These are phyloP conservation scores for Phytophthora aleatoria DNA, from an alignment of 352 stramenopile genomes.

Conservation along the genomic window DNA sequence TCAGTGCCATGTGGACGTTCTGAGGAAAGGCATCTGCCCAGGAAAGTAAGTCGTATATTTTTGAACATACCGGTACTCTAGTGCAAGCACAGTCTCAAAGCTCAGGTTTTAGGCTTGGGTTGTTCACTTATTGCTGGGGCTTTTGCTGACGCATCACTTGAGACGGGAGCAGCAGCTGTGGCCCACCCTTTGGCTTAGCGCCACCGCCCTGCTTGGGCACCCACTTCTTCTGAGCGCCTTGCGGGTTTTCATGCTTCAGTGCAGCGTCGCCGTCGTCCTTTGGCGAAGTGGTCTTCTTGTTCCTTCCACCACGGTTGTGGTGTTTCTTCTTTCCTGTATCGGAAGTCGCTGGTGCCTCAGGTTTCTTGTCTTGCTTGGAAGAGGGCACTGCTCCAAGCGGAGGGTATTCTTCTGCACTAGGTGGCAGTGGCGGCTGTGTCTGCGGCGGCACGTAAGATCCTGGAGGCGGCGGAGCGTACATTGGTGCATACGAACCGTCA, in stretches of 20 bases:
- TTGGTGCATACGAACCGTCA: slow-evolving; percentile 39
- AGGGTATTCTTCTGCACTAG: slow-evolving; percentile 38
- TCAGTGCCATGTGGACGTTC: slow-evolving; percentile 16
- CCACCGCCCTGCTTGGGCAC: slow-evolving; percentile 35
- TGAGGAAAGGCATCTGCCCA: slow-evolving; percentile 24
- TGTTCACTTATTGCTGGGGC: slow-evolving; percentile 32
- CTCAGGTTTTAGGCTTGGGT: slow-evolving; percentile 6
- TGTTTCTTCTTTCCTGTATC: slow-evolving; percentile 27
- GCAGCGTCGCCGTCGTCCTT: slow-evolving; percentile 8
- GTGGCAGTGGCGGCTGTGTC: slow-evolving; percentile 20
- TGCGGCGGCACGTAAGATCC: slow-evolving; percentile 14
- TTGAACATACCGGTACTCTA: slow-evolving; percentile 32
- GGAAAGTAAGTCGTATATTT: slow-evolving; percentile 26
- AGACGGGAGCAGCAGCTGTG: slow-evolving; percentile 49
- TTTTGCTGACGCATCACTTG: slow-evolving; percentile 59
- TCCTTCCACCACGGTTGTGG: slow-evolving; percentile 14
- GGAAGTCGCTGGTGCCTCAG: not conserved
- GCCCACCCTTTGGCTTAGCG: slow-evolving; percentile 22
- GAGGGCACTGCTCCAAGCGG: slow-evolving; percentile 22
- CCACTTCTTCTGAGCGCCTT: slow-evolving; percentile 35
- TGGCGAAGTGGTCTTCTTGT: slow-evolving; percentile 23
- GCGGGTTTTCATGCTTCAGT: slow-evolving; percentile 6
- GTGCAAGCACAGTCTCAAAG: slow-evolving; percentile 13
- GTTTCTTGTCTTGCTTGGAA: slow-evolving; percentile 22
- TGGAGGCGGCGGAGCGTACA: slow-evolving; percentile 26